A percentile compares a stretch with the other conserved stretches of the same genome.
Conservation (phyloP, 2,329 filamentous ascomycete species). For the Westerdykella aurantiaca region DNA sequence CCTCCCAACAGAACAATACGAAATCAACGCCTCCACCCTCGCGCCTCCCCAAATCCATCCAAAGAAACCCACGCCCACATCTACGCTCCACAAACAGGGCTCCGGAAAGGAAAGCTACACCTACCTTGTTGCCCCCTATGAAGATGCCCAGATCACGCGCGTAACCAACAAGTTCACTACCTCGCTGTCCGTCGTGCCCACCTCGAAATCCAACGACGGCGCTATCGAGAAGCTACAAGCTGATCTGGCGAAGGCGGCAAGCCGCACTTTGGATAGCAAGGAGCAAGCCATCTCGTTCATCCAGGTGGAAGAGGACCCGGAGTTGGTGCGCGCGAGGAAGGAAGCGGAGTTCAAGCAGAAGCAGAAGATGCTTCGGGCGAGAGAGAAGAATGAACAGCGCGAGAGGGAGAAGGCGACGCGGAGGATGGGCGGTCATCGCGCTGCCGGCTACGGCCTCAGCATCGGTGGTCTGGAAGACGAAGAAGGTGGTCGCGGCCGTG, state of each 20-base stretch:
- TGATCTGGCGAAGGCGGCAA: conserved; percentile 59
- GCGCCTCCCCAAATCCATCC: conserved; percentile 54
- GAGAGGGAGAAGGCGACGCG: conserved; percentile 54
- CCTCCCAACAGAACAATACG: conserved; percentile 63
- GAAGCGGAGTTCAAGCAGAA: conserved; percentile 71
- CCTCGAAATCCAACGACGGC: conserved; percentile 63
- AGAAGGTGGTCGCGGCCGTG: conserved; percentile 36
- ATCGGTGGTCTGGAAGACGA: conserved; percentile 65
- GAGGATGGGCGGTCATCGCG: conserved; percentile 45
- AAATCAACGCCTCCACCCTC: conserved; percentile 64
- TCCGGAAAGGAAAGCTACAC: conserved; percentile 69
- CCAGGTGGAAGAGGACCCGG: conserved; percentile 66
- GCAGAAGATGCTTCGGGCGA: conserved; percentile 55
- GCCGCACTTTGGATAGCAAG: conserved; percentile 40
- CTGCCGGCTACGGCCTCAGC: conserved; percentile 54
- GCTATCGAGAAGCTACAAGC: conserved; percentile 64
- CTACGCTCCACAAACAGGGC: conserved; percentile 26
- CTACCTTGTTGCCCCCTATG: conserved; percentile 67
- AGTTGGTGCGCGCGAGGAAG: conserved; percentile 66
- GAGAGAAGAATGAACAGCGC: conserved; percentile 62
- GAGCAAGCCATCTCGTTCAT: conserved; percentile 59
- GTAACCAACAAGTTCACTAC: conserved; percentile 72
- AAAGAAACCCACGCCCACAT: conserved; percentile 45
- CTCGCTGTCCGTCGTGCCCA: conserved; percentile 63
- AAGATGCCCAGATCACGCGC: conserved; percentile 62